A percentile compares a stretch with the other conserved stretches of the same genome.
These are phyloP conservation scores for Suillus decipiens DNA, from an alignment of 768 basidiomycete species.

Conservation along the genomic window DNA sequence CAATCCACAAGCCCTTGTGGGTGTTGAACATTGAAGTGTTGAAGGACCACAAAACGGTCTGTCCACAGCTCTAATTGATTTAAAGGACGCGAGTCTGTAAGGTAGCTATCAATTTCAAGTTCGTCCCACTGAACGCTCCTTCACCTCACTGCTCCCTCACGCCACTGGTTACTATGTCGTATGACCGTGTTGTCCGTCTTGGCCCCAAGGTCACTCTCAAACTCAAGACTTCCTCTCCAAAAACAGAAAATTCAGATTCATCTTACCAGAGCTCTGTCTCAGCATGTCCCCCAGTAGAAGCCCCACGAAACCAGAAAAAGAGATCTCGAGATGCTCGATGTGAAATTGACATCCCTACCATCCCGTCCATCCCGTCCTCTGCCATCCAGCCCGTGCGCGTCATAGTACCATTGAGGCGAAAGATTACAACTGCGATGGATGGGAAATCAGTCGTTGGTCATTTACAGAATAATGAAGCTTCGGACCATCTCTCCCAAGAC, in stretches of 20 bases:
- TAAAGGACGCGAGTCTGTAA: not conserved
- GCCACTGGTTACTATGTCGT: not conserved
- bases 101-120: not conserved
- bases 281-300: not conserved
- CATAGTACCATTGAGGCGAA: not conserved
- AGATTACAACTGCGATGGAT: not conserved
- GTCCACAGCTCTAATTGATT: not conserved
- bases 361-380: not conserved
- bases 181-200: not conserved
- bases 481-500: not conserved
- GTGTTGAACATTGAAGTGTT: not conserved
- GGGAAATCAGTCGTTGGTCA: not conserved
- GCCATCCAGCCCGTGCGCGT: not conserved
- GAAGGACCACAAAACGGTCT: not conserved
- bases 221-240: not conserved
- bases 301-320: not conserved
- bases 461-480: not conserved
- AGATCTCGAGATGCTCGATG: not conserved
- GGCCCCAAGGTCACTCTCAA: not conserved
- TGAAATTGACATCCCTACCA: not conserved
- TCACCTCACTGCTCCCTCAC: not conserved
- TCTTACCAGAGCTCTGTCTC: not conserved
- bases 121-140: not conserved
- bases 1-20: not conserved
- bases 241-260: not conserved